phyloP scores from a whole-genome alignment of 257 asterid genomes.

The Przewalskia tangutica region DNA sequence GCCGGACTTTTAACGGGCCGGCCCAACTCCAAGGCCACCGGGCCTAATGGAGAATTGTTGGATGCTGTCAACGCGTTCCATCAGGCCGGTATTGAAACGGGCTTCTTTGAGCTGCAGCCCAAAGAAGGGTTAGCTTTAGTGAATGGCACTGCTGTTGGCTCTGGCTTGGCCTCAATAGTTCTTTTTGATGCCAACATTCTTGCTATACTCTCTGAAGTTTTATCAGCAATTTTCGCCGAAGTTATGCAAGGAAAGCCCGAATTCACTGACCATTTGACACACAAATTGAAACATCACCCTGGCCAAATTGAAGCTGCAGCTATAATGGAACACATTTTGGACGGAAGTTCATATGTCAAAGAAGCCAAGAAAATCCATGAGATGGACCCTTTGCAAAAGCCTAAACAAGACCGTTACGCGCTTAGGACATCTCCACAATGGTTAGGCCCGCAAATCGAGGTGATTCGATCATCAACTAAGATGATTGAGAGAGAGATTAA shows the following conservation, averaged over 20 bases:
- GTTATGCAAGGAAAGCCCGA: conserved; percentile 26
- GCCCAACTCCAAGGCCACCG: conserved; percentile 18
- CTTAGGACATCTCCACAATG: conserved; percentile 26
- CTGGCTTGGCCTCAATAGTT: conserved; percentile 22
- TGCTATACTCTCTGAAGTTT: conserved; percentile 16
- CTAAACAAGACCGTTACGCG: conserved; percentile 23
- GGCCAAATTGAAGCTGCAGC: conserved; percentile 28
- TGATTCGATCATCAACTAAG: conserved; percentile 17
- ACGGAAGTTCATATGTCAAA: conserved; percentile 23
- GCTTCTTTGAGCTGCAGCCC: conserved; percentile 24
- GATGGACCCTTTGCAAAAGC: conserved; percentile 17
- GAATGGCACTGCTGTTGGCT: conserved; percentile 26
- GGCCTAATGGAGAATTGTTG: conserved; percentile 12
- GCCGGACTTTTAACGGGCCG: conserved; percentile 19
- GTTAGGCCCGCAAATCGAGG: conserved; percentile 23
- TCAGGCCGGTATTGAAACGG: conserved; percentile 9
- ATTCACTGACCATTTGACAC: conserved; percentile 23
- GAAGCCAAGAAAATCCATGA: conserved; percentile 16
- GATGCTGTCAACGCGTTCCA: conserved; percentile 11
- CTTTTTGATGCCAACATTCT: conserved; percentile 20
- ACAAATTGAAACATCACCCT: conserved; percentile 21
- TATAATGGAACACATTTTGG: conserved; percentile 25
- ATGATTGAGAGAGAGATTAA: conserved; percentile 21
- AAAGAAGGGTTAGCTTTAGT: conserved; percentile 24
- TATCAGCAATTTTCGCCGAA: conserved; percentile 23